Conservation (phyloP, 1,284 basidiomycete genomes). For the Nidula niveotomentosa region DNA sequence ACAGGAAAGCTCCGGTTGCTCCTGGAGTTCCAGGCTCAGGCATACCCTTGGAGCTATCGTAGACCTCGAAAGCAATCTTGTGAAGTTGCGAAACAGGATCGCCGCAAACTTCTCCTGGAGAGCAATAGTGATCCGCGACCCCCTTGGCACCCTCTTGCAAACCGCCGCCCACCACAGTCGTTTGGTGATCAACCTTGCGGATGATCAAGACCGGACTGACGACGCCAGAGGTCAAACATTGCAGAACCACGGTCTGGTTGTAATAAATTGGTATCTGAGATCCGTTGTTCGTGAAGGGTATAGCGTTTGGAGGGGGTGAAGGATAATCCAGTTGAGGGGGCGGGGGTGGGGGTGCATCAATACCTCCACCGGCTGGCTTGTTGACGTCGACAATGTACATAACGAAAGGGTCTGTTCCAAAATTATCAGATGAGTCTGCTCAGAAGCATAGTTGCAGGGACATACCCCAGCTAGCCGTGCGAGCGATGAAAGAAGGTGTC, state of each 20-base stretch:
- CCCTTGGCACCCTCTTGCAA: constrained; percentile 81
- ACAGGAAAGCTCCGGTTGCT: constrained; percentile 75
- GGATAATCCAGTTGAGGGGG: constrained; percentile 85
- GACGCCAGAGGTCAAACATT: constrained; percentile 92
- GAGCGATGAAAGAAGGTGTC: constrained; percentile 82
- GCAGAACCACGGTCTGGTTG: constrained; percentile 94
- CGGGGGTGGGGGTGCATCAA: constrained; percentile 74
- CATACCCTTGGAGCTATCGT: constrained; percentile 64
- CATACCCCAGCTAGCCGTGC: constrained; percentile 83
- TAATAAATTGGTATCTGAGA: constrained; percentile 88
- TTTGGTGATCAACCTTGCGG: constrained; percentile 90
- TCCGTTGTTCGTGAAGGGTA: constrained; percentile 77
- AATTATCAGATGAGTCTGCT: constrained; percentile 15
- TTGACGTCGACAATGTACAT: constrained; percentile 93
- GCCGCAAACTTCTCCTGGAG: constrained; percentile 85
- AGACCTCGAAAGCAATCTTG: constrained; percentile 92
- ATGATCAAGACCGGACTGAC: constrained; percentile 93
- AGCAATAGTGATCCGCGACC: constrained; percentile 78
- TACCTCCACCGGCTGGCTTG: constrained; percentile 66
- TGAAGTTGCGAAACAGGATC: constrained; percentile 95
- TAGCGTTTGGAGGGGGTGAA: constrained; percentile 86
- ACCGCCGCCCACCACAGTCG: constrained; percentile 87
- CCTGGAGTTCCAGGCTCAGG: constrained; percentile 76
- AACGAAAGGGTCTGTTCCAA: constrained; percentile 79
- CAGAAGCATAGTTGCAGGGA: constrained; percentile 12